A percentile compares a stretch with the other conserved stretches of the same genome.
phyloP scores from a whole-genome alignment of 2,329 filamentous ascomycete species.

The Apiospora marii region DNA sequence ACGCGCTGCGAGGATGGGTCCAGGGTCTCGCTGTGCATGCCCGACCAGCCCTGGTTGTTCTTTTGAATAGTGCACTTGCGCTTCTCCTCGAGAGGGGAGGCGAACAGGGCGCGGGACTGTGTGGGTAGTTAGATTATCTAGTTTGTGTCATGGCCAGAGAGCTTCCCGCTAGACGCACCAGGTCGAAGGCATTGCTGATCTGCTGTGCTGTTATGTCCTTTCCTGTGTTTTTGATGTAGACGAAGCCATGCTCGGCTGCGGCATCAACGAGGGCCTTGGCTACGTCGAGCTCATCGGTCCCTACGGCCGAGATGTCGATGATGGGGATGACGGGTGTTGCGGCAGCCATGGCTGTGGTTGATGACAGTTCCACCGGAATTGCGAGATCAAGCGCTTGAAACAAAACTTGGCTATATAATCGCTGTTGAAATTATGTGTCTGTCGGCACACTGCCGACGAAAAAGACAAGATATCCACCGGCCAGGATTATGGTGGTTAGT shows the following conservation, averaged over 20 bases:
- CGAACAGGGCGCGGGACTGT: constrained; percentile 78
- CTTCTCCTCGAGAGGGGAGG: constrained; percentile 75
- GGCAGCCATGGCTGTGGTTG: background rate
- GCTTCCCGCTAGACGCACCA: constrained; percentile 59
- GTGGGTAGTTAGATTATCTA: background rate
- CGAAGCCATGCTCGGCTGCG: constrained; percentile 83
- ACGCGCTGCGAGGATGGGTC: constrained; percentile 84
- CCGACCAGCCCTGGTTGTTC: constrained; percentile 88
- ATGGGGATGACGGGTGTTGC: constrained; percentile 70
- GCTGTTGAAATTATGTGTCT: background rate
- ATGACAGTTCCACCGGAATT: background rate
- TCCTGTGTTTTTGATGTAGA: constrained; percentile 83
- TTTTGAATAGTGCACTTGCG: constrained; percentile 75
- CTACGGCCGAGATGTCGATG: constrained; percentile 76
- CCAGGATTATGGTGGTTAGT: background rate
- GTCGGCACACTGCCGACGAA: constrained; percentile 31
- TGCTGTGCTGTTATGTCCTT: constrained; percentile 70
- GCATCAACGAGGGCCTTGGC: constrained; percentile 80
- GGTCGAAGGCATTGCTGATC: constrained; percentile 75
- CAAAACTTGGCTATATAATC: too few relatives aligned
- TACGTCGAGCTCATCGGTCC: constrained; percentile 58
- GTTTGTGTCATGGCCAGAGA: too few relatives aligned
- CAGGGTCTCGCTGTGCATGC: constrained; percentile 86
- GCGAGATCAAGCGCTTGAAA: background rate
- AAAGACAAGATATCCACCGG: background rate